Evolutionary conservation across 148 eudicot species (phyloP), one percentile per base, ranked within the genome.

Genomic region (Nyssa sinensis): DNA sequence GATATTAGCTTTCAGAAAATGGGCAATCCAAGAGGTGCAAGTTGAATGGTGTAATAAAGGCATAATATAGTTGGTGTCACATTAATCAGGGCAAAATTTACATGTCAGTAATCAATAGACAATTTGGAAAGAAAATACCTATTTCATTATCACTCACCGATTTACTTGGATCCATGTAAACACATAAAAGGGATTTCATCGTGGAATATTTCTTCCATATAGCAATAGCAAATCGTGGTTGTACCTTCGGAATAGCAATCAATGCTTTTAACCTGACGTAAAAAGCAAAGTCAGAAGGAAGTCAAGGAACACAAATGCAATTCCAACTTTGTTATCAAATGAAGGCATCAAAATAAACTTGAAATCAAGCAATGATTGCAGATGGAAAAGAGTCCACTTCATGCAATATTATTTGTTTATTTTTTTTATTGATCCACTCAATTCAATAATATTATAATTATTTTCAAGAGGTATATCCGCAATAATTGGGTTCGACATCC

Each of bases 161-260:
- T 83, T 86, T 94, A 74, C 70, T 81, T 75, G 93, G 88, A 90
- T 94, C 96, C 91, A 92, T 84, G 85, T 94, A 94, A 68, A 86
- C 86, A 70, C 77, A 83, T 70, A 94, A 75, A 76, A 94, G 89
- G 66, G 98, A 94, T 83, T 79, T 90, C 97, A 94, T 86, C 67
- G 89, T 92, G 4, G 92, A 92, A 77, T 90, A 94, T 70, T 87
- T 86, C 86, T 92, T 94, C 92, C 85, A 76, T 71, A 94, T 89
- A 67, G 96, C 90, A 29, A 94, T 72, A 49, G 98, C 98, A 77
- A 82, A 90, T 76, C 96, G 86, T 44, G 98, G 98, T 76, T 94
- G 98, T 64, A 94, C 98, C 82, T 92, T 92, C 41, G 98, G 98
- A 68, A 94, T 90, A 73, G 97, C 90, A 24, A 92, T 77, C 88